Conservation (phyloP, 768 basidiomycete species). For the Asterophora lycoperdoides region DNA sequence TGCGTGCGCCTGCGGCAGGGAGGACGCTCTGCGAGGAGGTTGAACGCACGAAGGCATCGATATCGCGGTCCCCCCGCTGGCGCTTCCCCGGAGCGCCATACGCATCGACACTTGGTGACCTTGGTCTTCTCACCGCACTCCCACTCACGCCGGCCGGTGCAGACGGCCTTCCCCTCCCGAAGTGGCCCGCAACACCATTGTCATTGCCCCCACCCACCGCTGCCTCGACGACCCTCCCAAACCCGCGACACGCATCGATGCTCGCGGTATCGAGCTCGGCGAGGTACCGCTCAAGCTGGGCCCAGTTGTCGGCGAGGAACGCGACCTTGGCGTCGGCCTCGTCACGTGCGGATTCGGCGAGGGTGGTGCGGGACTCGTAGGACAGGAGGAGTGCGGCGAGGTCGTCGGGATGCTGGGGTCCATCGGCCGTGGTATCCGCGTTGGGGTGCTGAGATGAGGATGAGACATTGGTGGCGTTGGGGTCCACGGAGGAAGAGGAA, state of each 20-base stretch:
- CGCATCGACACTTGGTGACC: constrained; percentile 35
- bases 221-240: constrained; percentile 40
- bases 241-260: constrained; percentile 46
- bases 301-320: constrained; percentile 46
- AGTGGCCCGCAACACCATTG: too few relatives aligned
- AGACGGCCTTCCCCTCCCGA: not conserved
- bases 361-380: constrained; percentile 45
- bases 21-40: too few relatives aligned
- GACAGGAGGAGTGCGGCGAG: constrained; percentile 36
- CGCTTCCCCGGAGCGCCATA: constrained; percentile 46
- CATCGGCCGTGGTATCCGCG: constrained; percentile 11
- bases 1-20: too few relatives aligned
- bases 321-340: constrained; percentile 48
- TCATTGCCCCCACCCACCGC: too few relatives aligned
- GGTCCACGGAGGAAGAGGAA: too few relatives aligned
- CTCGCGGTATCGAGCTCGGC: constrained; percentile 39
- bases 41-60: too few relatives aligned
- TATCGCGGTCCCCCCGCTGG: constrained; percentile 29
- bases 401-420: too few relatives aligned
- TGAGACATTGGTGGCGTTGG: too few relatives aligned
- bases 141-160: too few relatives aligned
- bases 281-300: constrained; percentile 46
- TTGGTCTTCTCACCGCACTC: constrained; percentile 24
- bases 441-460: constrained; percentile 4
- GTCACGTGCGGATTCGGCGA: constrained; percentile 50